Conservation (phyloP, 148 eudicot species). For the Rhododendron henanense region DNA sequence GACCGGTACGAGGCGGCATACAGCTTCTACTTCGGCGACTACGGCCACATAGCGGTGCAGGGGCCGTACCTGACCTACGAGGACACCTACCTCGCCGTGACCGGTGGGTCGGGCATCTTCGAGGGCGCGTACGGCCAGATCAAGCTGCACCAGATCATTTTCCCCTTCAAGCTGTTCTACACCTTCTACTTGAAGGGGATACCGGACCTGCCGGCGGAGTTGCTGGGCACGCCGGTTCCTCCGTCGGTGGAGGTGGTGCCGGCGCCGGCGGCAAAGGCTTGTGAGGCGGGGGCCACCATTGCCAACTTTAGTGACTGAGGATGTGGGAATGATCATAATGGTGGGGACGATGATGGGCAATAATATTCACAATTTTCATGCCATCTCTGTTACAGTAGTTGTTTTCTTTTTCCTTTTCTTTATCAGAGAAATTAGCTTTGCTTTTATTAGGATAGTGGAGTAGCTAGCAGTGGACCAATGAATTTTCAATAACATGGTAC, state of each 20-base stretch:
- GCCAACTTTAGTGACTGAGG: constrained; percentile 40
- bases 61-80: constrained; percentile 63
- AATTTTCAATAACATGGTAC: neutral
- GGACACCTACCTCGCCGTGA: constrained; percentile 63
- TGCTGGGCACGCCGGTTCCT: constrained; percentile 48
- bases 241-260: constrained; percentile 59
- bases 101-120: constrained; percentile 76
- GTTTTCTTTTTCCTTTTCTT: neutral
- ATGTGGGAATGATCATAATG: neutral
- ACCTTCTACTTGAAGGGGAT: constrained; percentile 75
- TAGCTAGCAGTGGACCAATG: neutral
- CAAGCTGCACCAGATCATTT: constrained; percentile 63
- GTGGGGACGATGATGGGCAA: neutral
- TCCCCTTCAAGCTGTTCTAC: constrained; percentile 79
- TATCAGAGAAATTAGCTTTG: neutral
- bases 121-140: constrained; percentile 74
- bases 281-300: constrained; percentile 43
- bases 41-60: constrained; percentile 56
- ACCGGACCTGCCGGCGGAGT: constrained; percentile 51
- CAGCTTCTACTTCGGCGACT: constrained; percentile 71
- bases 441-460: neutral
- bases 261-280: constrained; percentile 54
- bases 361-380: neutral
- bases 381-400: neutral
- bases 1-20: constrained; percentile 63